Conservation (phyloP, 352 stramenopile species). For the Phytophthora europaea region DNA sequence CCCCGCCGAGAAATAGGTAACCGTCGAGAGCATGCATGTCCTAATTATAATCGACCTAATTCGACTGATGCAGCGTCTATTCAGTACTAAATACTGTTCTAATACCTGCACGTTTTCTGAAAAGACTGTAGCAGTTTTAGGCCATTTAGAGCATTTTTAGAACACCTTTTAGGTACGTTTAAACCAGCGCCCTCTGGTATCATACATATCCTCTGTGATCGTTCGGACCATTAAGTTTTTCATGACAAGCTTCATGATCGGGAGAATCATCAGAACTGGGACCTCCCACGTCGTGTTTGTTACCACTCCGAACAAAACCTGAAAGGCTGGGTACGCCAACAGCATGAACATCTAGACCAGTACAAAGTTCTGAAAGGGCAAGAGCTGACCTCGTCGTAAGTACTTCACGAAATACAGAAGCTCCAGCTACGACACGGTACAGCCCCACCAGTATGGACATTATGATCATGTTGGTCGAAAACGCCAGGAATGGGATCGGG, state of each 20-base stretch:
- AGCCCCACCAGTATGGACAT: not conserved
- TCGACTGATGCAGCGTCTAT: no score
- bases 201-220: constrained; percentile 10
- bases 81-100: no score
- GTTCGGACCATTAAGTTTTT: constrained; percentile 7
- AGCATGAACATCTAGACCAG: not conserved
- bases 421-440: not conserved
- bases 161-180: no score
- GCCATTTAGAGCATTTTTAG: no score
- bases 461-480: not conserved
- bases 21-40: no score
- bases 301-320: not conserved
- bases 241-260: constrained; percentile 12
- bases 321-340: not conserved
- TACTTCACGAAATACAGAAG: not conserved
- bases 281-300: not conserved
- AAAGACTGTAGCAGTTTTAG: no score
- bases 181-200: no score
- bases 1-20: no score
- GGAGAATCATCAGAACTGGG: constrained; percentile 1
- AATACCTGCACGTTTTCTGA: no score
- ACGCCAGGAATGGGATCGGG: not conserved
- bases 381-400: not conserved
- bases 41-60: no score
- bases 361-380: not conserved